Percentiles rank a stretch among this genome's conserved stretches.
phyloP scores from a whole-genome alignment of 179 eudicot genomes.

The Pouteria campechiana region DNA sequence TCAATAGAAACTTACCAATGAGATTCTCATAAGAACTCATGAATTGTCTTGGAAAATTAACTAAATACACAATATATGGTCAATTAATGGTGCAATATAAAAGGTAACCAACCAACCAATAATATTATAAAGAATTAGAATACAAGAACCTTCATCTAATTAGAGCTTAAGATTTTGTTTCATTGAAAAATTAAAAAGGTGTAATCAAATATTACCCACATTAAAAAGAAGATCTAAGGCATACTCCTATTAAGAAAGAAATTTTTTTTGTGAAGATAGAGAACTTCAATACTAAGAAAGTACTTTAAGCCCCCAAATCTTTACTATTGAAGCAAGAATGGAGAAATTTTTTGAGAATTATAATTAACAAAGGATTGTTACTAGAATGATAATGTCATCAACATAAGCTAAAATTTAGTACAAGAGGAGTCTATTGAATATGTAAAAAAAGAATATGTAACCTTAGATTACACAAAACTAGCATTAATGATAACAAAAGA shows the following conservation, averaged over 20 bases:
- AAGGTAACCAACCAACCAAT: background rate
- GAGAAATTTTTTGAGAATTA: background rate
- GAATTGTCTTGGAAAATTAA: conserved; percentile 2
- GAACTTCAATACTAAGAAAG: conserved; percentile 5
- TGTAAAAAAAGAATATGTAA: background rate
- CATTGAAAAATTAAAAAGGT: background rate
- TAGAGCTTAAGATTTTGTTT: background rate
- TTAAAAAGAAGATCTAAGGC: background rate
- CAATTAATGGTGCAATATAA: background rate
- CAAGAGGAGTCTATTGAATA: rapidly evolving
- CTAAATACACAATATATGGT: background rate
- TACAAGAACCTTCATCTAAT: background rate
- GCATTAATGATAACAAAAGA: background rate
- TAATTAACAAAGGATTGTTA: background rate
- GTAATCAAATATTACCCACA: background rate
- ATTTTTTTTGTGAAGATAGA: background rate
- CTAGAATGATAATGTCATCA: background rate
- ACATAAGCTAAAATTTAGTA: background rate
- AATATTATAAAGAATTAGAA: background rate
- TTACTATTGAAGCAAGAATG: background rate
- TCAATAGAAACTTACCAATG: background rate
- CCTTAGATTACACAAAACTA: background rate
- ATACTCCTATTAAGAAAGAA: background rate
- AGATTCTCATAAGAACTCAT: background rate
- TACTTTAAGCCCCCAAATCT: background rate